Percentiles rank a stretch among this genome's conserved stretches.
Conservation (phyloP, 2,329 filamentous ascomycete species). For the Colletotrichum spinosum region DNA sequence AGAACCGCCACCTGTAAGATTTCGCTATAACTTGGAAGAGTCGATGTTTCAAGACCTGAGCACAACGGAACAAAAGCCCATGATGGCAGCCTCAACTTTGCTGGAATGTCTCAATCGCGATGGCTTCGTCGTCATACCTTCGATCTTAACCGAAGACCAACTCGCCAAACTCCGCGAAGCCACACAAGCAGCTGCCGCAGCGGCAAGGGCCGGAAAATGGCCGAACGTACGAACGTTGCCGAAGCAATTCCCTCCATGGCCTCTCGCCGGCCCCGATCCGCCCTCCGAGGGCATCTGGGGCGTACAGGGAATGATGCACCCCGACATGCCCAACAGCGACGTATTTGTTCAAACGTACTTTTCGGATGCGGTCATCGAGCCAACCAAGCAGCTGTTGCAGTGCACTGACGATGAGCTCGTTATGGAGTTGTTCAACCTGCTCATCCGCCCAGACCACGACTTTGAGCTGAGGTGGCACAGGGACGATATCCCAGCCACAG, state of each 20-base stretch:
- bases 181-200: slow-evolving; percentile 65
- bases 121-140: slow-evolving; percentile 81
- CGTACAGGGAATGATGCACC: slow-evolving; percentile 86
- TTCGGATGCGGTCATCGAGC: slow-evolving; percentile 68
- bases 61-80: background rate
- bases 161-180: slow-evolving; percentile 71
- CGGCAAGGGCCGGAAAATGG: slow-evolving; percentile 79
- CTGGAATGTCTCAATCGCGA: slow-evolving; percentile 71
- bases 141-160: slow-evolving; percentile 67
- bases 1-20: too few species aligned
- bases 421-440: slow-evolving; percentile 90
- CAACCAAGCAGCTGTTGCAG: slow-evolving; percentile 73
- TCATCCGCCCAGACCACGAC: slow-evolving; percentile 77
- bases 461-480: slow-evolving; percentile 88
- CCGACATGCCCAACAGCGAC: slow-evolving; percentile 70
- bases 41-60: background rate
- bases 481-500: slow-evolving; percentile 81
- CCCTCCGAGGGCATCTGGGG: slow-evolving; percentile 82
- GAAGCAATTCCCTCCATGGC: slow-evolving; percentile 93
- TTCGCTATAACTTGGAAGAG: too few species aligned
- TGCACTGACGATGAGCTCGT: slow-evolving; percentile 73
- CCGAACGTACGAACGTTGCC: slow-evolving; percentile 85
- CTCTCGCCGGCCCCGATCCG: slow-evolving; percentile 55
- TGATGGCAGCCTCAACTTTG: slow-evolving; percentile 43
- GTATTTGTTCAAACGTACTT: slow-evolving; percentile 80